Base-by-base conservation (phyloP, 1,284 basidiomycete species). In the Puccinia polysora region DNA sequence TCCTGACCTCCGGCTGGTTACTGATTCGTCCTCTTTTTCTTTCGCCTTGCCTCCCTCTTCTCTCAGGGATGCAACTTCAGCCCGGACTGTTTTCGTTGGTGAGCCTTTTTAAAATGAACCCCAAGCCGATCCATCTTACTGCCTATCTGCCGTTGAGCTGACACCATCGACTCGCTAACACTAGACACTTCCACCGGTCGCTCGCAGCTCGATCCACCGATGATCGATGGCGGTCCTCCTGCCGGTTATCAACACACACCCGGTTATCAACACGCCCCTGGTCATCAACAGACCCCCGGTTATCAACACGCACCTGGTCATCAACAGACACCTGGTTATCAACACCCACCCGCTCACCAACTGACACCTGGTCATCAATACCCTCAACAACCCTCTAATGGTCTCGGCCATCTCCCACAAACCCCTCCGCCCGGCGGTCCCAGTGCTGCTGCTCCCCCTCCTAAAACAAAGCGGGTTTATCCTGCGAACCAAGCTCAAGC, bases 401-500 rank as follows among this genome's bases (percentile, higher is more conserved):
- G 55, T 40, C 52, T 58, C 2, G 56, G 43, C 14, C 34, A 34
- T 40, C 18, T 62, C 14, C 58, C 68, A 47, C 53, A 50, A 49
- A 60, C 68, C 15, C 49, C 63, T 32, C 68, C 68, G 14, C 55
- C 68, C 20, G 56, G 56, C 15, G 58, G 58, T 43, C 30, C 65
- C 15, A 60, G 47, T 62, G 32, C 28, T 30, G 68, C 36, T 1
- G 47, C 32, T 25, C 56, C 50, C 23, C 68, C 56, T 47, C 28
- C 65, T 8, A 47, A 58, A 45, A 36, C 45, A 30, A 70, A 70
- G 45, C 56, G 68, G 28, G 68, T 62, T 36, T 70, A 70, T 62
- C 43, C 68, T 53, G 56, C 58, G 50, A 70, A 70, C 20, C 68
- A 70, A 36, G 56, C 68, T 32, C 68, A 70, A 52, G 68, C 68